Base-by-base conservation (phyloP, 331 rosid species). In the Acacia pycnantha region DNA sequence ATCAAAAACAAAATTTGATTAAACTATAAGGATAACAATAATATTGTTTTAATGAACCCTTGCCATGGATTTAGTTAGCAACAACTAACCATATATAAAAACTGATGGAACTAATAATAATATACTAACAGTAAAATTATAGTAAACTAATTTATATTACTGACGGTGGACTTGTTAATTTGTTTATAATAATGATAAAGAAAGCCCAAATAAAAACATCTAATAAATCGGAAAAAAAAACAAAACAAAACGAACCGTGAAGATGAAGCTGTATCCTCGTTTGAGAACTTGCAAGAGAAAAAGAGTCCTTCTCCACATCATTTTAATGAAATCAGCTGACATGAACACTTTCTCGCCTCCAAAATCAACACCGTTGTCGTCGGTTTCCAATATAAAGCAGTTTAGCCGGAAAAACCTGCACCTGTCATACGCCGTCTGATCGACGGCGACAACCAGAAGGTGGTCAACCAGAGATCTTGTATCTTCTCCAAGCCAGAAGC, bases 261-360 rank as follows among this genome's bases (percentile, higher is more conserved):
- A 94, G 1, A 94, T 12, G 87, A 94, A 90, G 80, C 29, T 94
- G 79, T 94, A 94, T 7, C 97, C 97, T 6, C 93, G 95, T 82
- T 88, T 89, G 47, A 93, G 97, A 71, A 94, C 90, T 1, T 89
- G 82, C 35, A 93, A 78, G 27, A 91, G 80, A 31, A 94, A 85
- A 62, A 18, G 24, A 59, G 97, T 94, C 58, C 97, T 89, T 82
- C 66, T 86, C 98, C 98, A 94, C 97, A 93, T 94, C 98, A 94
- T 94, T 48, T 85, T 86, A 74, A 90, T 87, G 70, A 93, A 94
- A 6, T 90, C 97, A 4, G 68, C 46, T 0, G 98, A 93, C 98
- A 93, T 93, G 87, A 51, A 93, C 0, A 91, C 8, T 78, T 91
- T 90, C 78, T 94, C 97, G 16, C 87, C 90, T 22, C 74, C 88